Conservation (phyloP, 2,329 filamentous ascomycete genomes). For the Diaporthe sp. region DNA sequence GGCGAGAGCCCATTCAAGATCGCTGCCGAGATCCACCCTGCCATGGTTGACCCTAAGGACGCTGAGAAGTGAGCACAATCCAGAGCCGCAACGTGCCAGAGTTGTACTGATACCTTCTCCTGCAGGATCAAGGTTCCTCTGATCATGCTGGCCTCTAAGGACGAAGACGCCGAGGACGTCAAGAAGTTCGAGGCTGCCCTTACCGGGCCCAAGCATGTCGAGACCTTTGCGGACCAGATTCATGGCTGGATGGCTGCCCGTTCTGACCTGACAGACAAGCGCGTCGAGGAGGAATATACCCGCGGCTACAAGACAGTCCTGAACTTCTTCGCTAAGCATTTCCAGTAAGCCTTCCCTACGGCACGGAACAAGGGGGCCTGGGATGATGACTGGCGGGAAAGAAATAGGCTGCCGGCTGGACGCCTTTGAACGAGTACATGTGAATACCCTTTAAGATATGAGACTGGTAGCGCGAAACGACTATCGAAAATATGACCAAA, state of each 20-base stretch:
- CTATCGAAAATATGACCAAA: background rate
- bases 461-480: background rate
- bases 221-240: constrained; percentile 76
- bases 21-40: constrained; percentile 69
- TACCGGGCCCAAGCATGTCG: constrained; percentile 69
- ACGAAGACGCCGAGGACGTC: constrained; percentile 70
- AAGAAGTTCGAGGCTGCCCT: constrained; percentile 70
- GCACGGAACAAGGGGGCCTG: background rate
- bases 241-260: constrained; percentile 83
- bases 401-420: background rate
- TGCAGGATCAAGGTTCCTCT: constrained; percentile 70
- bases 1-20: constrained; percentile 69
- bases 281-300: constrained; percentile 72
- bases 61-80: constrained; percentile 55
- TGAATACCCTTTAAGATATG: constrained; percentile 1
- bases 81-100: background rate
- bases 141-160: constrained; percentile 74
- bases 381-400: constrained; percentile 12
- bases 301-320: constrained; percentile 73
- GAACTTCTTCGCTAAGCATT: constrained; percentile 69
- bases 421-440: background rate
- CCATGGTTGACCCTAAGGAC: constrained; percentile 75
- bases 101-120: background rate
- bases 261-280: constrained; percentile 68
- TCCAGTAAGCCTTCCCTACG: constrained; percentile 44